phyloP scores from a whole-genome alignment of 176 grass and related monocot genomes.

The Aegilops bicornis region DNA sequence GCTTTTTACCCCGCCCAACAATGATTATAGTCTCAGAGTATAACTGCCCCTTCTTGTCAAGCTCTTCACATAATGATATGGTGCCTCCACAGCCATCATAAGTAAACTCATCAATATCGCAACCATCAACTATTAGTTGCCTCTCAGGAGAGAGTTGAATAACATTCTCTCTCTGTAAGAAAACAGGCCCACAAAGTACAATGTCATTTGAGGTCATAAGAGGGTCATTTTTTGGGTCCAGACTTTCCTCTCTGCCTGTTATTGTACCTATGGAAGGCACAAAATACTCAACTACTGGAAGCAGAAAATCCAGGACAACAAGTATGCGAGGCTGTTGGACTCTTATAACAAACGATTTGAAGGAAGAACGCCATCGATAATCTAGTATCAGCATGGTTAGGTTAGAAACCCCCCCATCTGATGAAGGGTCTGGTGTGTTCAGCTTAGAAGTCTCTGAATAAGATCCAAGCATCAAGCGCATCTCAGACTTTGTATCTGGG shows the following conservation, averaged over 20 bases:
- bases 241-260: slow-evolving; percentile 81
- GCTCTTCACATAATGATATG: slow-evolving; percentile 82
- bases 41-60: slow-evolving; percentile 72
- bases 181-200: slow-evolving; percentile 68
- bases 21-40: slow-evolving; percentile 73
- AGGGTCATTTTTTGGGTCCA: slow-evolving; percentile 85
- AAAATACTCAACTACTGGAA: slow-evolving; percentile 87
- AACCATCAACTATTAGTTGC: slow-evolving; percentile 95
- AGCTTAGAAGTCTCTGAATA: slow-evolving; percentile 68
- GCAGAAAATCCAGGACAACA: slow-evolving; percentile 90
- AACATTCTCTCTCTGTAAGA: slow-evolving; percentile 63
- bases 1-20: slow-evolving; percentile 74
- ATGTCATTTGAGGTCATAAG: slow-evolving; percentile 83
- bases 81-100: slow-evolving; percentile 95
- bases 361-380: slow-evolving; percentile 89
- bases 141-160: slow-evolving; percentile 85
- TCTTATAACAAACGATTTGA: slow-evolving; percentile 90
- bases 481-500: slow-evolving; percentile 87
- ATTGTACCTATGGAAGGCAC: slow-evolving; percentile 86
- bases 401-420: slow-evolving; percentile 57
- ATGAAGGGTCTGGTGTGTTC: slow-evolving; percentile 30
- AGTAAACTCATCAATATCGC: slow-evolving; percentile 68
- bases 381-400: slow-evolving; percentile 98
- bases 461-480: slow-evolving; percentile 93
- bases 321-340: slow-evolving; percentile 91